These are phyloP conservation scores for Sextonia rubra DNA, from an alignment of 164 flowering plant genomes.

Conservation along the genomic window DNA sequence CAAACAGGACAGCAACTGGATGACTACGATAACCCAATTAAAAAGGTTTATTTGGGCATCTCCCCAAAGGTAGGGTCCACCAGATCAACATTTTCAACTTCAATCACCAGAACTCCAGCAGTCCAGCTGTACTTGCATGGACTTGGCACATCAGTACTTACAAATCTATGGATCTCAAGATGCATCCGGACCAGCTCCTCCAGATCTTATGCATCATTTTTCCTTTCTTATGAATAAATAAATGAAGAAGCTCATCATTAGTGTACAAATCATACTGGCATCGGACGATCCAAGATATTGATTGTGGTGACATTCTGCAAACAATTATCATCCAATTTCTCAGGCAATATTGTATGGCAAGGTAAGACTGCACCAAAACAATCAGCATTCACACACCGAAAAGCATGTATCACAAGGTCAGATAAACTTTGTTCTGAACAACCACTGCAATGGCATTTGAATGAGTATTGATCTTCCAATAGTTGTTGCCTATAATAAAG, in stretches of 20 bases:
- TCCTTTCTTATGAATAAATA: not conserved
- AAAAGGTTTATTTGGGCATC: not conserved
- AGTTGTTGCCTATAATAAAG: conserved; percentile 48
- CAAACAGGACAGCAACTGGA: not conserved
- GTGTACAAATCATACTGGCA: conserved; percentile 34
- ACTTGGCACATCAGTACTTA: not conserved
- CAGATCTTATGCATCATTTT: not conserved
- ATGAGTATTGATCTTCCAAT: conserved; percentile 64
- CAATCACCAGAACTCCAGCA: not conserved
- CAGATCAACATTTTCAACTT: not conserved
- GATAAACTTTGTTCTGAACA: conserved; percentile 60
- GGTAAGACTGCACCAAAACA: conserved; percentile 68
- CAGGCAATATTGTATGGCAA: conserved; percentile 19
- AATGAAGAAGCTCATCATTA: not conserved
- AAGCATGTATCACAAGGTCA: conserved; percentile 68
- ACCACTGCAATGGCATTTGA: conserved; percentile 66
- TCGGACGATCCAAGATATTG: conserved; percentile 18
- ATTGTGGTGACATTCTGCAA: conserved; percentile 12
- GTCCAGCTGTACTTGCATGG: not conserved
- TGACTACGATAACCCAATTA: not conserved
- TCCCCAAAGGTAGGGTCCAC: not conserved
- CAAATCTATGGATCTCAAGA: no score
- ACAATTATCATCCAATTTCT: conserved; percentile 24
- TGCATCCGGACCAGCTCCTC: not conserved
- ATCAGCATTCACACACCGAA: conserved; percentile 49